These are phyloP conservation scores for Rhodosporidiobolus sp. DNA, from an alignment of 768 basidiomycete genomes.

Conservation along the genomic window DNA sequence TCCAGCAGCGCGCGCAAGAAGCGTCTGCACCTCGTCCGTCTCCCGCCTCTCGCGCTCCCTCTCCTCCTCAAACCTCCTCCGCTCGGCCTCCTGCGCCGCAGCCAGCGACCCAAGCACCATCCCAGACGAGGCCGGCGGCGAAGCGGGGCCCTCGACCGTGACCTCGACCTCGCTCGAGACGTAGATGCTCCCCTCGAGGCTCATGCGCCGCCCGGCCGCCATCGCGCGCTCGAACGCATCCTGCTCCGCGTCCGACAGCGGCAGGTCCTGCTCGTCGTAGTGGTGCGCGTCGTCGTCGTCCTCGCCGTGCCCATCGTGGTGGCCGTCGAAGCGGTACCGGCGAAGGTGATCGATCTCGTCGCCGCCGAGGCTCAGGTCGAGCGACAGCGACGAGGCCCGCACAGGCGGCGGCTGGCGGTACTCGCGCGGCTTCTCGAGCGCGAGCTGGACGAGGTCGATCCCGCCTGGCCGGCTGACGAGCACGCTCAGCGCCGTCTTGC, in stretches of 20 bases:
- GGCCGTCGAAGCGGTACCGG: no score
- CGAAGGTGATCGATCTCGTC: no score
- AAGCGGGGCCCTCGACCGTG: background rate
- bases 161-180: constrained; percentile 26
- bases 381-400: background rate
- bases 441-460: background rate
- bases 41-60: background rate
- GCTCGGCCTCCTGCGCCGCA: background rate
- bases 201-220: constrained; percentile 21
- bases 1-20: background rate
- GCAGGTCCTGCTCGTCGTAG: background rate
- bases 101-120: no score
- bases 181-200: constrained; percentile 27
- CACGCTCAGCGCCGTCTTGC: background rate
- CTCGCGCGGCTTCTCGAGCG: background rate
- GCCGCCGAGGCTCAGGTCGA: no score
- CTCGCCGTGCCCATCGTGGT: background rate
- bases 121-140: no score
- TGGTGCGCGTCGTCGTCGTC: background rate
- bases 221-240: background rate
- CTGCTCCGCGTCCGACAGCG: background rate
- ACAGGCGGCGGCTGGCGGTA: background rate
- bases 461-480: background rate
- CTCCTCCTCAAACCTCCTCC: background rate
- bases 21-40: background rate